Percentiles rank a stretch among this genome's conserved stretches.
phyloP scores from a whole-genome alignment of 1,139 yeast species.

The Candida labiduridarum region DNA sequence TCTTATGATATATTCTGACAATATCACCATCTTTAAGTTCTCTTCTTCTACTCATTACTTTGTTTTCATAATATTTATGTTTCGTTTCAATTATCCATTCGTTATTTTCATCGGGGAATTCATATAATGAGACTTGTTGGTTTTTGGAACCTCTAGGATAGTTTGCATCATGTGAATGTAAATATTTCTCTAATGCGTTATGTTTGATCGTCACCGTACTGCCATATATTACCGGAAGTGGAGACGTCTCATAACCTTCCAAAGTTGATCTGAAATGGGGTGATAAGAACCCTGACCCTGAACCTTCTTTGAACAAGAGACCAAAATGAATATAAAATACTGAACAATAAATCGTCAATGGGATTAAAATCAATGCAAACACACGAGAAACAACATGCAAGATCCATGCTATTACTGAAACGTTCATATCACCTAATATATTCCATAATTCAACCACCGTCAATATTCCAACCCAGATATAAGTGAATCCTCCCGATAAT shows the following conservation, averaged over 20 bases:
- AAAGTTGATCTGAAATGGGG: slow-evolving; percentile 61
- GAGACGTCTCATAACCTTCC: slow-evolving; percentile 36
- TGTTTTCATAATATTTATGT: slow-evolving; percentile 29
- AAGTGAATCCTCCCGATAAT: slow-evolving; percentile 55
- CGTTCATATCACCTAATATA: slow-evolving; percentile 56
- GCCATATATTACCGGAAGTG: slow-evolving; percentile 62
- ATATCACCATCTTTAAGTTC: slow-evolving; percentile 52
- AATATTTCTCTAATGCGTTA: slow-evolving; percentile 58
- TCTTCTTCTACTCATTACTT: slow-evolving; percentile 30
- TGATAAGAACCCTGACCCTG: slow-evolving; percentile 54
- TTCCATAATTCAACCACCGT: slow-evolving; percentile 54
- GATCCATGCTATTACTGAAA: slow-evolving; percentile 32
- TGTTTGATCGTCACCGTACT: slow-evolving; percentile 70
- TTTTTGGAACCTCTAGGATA: slow-evolving; percentile 59
- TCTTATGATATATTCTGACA: slow-evolving; percentile 62
- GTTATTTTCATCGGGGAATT: slow-evolving; percentile 54
- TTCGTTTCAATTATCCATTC: slow-evolving; percentile 66
- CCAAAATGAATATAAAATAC: slow-evolving; percentile 54
- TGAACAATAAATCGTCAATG: slow-evolving; percentile 51
- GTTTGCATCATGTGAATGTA: slow-evolving; percentile 63
- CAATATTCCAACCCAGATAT: slow-evolving; percentile 51
- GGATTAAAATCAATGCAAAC: slow-evolving; percentile 43
- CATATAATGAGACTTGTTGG: slow-evolving; percentile 71
- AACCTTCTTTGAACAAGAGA: slow-evolving; percentile 48
- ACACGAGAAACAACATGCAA: slow-evolving; percentile 35